These are phyloP conservation scores for Polygonum maritimum DNA, from an alignment of 148 eudicot species.

Conservation along the genomic window DNA sequence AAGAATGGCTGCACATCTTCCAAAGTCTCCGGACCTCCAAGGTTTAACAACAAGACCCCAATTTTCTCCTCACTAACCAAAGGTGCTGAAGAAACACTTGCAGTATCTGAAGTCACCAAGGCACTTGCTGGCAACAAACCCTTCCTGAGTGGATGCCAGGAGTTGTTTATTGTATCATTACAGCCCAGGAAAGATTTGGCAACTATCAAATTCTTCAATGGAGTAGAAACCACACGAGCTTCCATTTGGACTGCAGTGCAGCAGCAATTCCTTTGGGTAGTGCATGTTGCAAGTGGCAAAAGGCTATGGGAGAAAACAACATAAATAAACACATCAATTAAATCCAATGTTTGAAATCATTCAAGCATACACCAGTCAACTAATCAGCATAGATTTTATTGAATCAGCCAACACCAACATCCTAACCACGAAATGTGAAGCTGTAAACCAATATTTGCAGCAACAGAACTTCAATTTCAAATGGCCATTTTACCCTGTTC, in stretches of 20 bases:
- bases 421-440: no score
- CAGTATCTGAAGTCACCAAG: slow-evolving; percentile 44
- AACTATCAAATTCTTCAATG: slow-evolving; percentile 24
- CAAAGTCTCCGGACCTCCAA: slow-evolving; percentile 98
- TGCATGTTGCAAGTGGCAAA: slow-evolving; percentile 36
- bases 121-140: slow-evolving; percentile 35
- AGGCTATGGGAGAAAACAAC: slow-evolving; percentile 28
- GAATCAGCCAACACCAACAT: background rate
- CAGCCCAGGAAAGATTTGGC: slow-evolving; percentile 28
- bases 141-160: slow-evolving; percentile 20
- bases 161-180: slow-evolving; percentile 28
- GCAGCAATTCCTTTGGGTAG: slow-evolving; percentile 28
- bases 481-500: background rate
- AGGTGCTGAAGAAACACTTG: slow-evolving; percentile 27
- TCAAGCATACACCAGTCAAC: background rate
- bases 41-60: slow-evolving; percentile 88
- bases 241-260: slow-evolving; percentile 39
- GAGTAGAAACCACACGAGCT: slow-evolving; percentile 20
- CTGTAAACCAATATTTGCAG: no score
- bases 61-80: slow-evolving; percentile 53
- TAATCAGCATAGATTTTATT: background rate
- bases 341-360: background rate
- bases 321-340: background rate
- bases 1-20: slow-evolving; percentile 97
- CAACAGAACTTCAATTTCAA: background rate